Conservation (phyloP, 1,139 yeast species). For the Suhomyces chickasaworum region DNA sequence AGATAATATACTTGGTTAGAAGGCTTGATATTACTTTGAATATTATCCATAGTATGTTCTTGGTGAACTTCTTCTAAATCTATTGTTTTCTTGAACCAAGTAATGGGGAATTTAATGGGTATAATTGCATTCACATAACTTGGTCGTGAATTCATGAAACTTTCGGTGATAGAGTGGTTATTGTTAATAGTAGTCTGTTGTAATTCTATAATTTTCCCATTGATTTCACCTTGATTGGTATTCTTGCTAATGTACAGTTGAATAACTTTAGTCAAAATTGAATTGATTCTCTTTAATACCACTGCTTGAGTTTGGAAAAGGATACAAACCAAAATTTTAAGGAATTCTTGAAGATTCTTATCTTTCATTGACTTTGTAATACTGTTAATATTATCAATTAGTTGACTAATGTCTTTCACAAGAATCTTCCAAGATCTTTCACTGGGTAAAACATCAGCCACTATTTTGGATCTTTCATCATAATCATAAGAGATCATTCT, state of each 20-base stretch:
- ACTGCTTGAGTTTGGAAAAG: constrained; percentile 34
- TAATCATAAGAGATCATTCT: constrained; percentile 36
- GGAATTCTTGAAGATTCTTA: constrained; percentile 22
- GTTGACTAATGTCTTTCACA: constrained; percentile 28
- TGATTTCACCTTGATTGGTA: constrained; percentile 19
- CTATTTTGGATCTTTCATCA: constrained; percentile 36
- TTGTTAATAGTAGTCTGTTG: constrained; percentile 33
- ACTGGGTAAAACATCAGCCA: constrained; percentile 30
- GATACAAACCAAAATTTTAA: constrained; percentile 34
- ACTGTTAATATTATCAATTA: constrained; percentile 27
- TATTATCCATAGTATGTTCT: constrained; percentile 15
- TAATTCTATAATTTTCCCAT: constrained; percentile 30
- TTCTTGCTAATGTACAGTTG: constrained; percentile 26
- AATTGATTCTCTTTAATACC: constrained; percentile 33
- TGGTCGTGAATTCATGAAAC: constrained; percentile 31
- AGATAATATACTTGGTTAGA: constrained; percentile 32
- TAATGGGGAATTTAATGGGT: constrained; percentile 34
- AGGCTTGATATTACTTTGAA: constrained; percentile 18
- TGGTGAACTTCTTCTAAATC: constrained; percentile 19
- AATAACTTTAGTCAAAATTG: constrained; percentile 29
- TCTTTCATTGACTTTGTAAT: constrained; percentile 19
- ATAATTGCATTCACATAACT: constrained; percentile 31
- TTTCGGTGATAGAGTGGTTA: constrained; percentile 24
- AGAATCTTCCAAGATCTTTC: constrained; percentile 40
- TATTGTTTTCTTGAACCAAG: constrained; percentile 33